Base-by-base conservation (phyloP, 495 filamentous ascomycete species). In the Tirmania nivea region DNA sequence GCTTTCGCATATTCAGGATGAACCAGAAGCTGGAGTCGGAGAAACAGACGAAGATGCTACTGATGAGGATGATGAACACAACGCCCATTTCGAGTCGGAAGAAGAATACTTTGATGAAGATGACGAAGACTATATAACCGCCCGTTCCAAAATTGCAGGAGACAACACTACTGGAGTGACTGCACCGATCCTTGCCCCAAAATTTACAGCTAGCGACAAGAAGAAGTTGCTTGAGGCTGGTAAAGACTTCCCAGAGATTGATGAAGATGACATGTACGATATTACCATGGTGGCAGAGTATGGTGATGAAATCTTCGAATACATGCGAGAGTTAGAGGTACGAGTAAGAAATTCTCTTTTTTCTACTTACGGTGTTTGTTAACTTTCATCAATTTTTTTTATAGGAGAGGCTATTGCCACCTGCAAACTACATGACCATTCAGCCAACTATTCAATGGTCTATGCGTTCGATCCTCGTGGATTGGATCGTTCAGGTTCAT, bases 211-310 rank as follows among this genome's bases (percentile, higher is more conserved):
- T 35, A 37, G 53, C 37, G 50, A 61, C 25, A 48, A 62, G 21
- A 49, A 57, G 10, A 50, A 62, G 42, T 62, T 64, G 35, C 35
- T 31, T 11, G 50, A 50, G 11, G 16, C 16, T 21, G 48, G 16
- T 21, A 50, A 31, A 21, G 48, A 51, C 12, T 50, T 55, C 21
- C 55, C 81, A 54, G 83, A 86, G 52, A 70, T 84, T 50, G 62
- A 65, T 49, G 81, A 92, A 52, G 90, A 96, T 57, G 90, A 95
- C 62, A 70, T 73, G 20, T 92, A 79, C 71, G 90, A 99, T 63
- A 83, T 87, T n/a, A 94, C 83, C 63, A 94, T 99, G 92, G 90
- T 99, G 35, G 82, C 87, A 14, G 89, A 96, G 63, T 99, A 99
- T 62, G 79, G 80, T 49, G 82, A 90, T 5, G 90, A 99, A 63